A percentile compares a stretch with the other conserved stretches of the same genome.
Conservation (phyloP, 768 basidiomycete species). For the Tubosaeta sp. region DNA sequence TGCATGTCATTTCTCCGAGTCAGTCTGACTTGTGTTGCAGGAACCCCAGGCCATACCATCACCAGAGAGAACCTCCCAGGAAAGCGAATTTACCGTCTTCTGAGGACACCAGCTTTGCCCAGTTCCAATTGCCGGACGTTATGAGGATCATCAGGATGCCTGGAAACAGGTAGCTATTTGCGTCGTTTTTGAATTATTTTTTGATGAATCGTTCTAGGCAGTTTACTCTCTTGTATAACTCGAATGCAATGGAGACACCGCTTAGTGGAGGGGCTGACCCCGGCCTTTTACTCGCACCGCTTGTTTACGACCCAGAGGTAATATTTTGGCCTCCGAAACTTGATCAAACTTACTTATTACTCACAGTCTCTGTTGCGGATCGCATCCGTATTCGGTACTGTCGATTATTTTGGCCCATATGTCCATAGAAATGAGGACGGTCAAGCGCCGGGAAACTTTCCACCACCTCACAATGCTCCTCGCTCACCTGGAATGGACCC, state of each 20-base stretch:
- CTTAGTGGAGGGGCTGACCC: slow-evolving; percentile 11
- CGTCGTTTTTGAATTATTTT: background rate
- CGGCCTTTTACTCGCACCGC: slow-evolving; percentile 48
- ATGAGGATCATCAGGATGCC: slow-evolving; percentile 58
- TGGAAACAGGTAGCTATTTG: slow-evolving; percentile 45
- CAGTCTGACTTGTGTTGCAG: slow-evolving; percentile 10
- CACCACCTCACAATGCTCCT: slow-evolving; percentile 53
- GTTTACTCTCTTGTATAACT: slow-evolving; percentile 50
- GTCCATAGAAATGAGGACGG: slow-evolving; percentile 15
- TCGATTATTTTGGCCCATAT: slow-evolving; percentile 52
- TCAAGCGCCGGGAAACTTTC: slow-evolving; percentile 24
- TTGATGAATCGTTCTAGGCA: slow-evolving; percentile 23
- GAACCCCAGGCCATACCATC: slow-evolving; percentile 22
- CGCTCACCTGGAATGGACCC: slow-evolving; percentile 54
- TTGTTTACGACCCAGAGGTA: slow-evolving; percentile 60
- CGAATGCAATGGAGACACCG: slow-evolving; percentile 40
- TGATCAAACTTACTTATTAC: slow-evolving; percentile 5
- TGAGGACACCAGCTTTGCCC: slow-evolving; percentile 29
- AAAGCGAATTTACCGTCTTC: slow-evolving; percentile 10
- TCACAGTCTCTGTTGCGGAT: slow-evolving; percentile 50
- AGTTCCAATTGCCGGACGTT: slow-evolving; percentile 50
- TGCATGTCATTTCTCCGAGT: background rate
- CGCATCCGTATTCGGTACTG: slow-evolving; percentile 54
- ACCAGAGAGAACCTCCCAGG: slow-evolving; percentile 13
- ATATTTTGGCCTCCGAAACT: slow-evolving; percentile 9